Base-by-base conservation (phyloP, 1,284 basidiomycete species). In the Puccinia polysora region DNA sequence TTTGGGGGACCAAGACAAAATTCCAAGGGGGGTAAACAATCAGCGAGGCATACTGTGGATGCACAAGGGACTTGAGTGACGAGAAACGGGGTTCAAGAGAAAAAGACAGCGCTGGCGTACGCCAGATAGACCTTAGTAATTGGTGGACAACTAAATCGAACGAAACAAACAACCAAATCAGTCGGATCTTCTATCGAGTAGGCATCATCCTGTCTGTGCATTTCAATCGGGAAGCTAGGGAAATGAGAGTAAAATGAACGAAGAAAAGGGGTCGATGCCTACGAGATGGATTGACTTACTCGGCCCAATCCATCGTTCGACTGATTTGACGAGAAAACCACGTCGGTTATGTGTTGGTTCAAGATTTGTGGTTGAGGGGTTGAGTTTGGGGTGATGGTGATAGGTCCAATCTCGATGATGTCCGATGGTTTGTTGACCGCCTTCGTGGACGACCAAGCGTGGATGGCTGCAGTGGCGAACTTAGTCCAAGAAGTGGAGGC, bases 61-160 rank as follows among this genome's bases (percentile, higher is more conserved):
- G n/a, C n/a, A n/a, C n/a, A n/a, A n/a, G n/a, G n/a, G n/a, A n/a
- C n/a, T n/a, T n/a, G n/a, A n/a, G n/a, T n/a, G n/a, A n/a, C n/a
- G n/a, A n/a, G n/a, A n/a, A n/a, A n/a, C n/a, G n/a, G n/a, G n/a
- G 12, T 58, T 38, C 3, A 60, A 60, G 7, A 43, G 49, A 65
- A 6, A 43, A 23, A 43, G 8, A 28, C 18, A 34, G n/a, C 34
- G 12, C 14, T 15, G 20, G 38, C 68, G 28, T 63, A 71, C 68
- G 63, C 68, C 15, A 71, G 59, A 15, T 71, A 71, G 28, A 71
- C 32, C 28, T 71, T 71, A 1, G 68, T 71, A 43, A 71, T 71
- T 32, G 68, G 68, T 20, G 68, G 68, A 71, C 68, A 71, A 12
- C 68, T 71, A 32, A 18, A 8, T 2, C 2, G 7, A 52, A 15